A percentile compares a stretch with the other conserved stretches of the same genome.
phyloP scores from a whole-genome alignment of 2,329 filamentous ascomycete species.

The Curvularia sp. region DNA sequence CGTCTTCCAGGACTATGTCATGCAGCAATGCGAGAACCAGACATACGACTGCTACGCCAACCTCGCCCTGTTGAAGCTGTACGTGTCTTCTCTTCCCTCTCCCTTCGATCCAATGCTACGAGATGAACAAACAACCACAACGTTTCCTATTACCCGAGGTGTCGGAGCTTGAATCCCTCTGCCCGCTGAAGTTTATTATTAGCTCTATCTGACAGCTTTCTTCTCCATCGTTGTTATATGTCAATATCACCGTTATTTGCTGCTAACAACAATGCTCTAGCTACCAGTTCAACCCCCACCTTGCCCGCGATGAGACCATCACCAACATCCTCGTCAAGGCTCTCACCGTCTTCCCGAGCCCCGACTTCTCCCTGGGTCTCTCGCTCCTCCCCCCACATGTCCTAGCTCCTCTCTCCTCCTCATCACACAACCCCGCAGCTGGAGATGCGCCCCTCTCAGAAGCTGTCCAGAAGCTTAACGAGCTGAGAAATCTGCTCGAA shows the following conservation, averaged over 20 bases:
- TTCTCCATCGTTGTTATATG: slow-evolving; percentile 6
- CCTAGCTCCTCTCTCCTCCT: slow-evolving; percentile 65
- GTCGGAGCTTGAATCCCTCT: slow-evolving; percentile 64
- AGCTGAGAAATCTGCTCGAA: slow-evolving; percentile 85
- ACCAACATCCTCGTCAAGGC: slow-evolving; percentile 99
- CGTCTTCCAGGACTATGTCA: slow-evolving; percentile 92
- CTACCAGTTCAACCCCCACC: slow-evolving; percentile 99
- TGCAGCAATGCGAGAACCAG: slow-evolving; percentile 92
- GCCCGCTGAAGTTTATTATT: slow-evolving; percentile 73
- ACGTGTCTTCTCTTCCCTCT: slow-evolving; percentile 53
- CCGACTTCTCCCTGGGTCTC: slow-evolving; percentile 92
- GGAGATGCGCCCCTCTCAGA: slow-evolving; percentile 78
- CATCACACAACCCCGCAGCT: slow-evolving; percentile 58
- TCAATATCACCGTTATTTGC: slow-evolving; percentile 7
- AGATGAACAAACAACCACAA: slow-evolving; percentile 79
- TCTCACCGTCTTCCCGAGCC: slow-evolving; percentile 93
- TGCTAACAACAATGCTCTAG: slow-evolving; percentile 57
- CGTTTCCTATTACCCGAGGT: slow-evolving; percentile 99
- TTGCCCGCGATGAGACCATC: slow-evolving; percentile 93
- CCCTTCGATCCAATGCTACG: slow-evolving; percentile 38
- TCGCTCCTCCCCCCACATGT: slow-evolving; percentile 90
- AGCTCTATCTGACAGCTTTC: slow-evolving; percentile 72
- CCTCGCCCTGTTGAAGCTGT: slow-evolving; percentile 95
- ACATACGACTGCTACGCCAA: slow-evolving; percentile 97
- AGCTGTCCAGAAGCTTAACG: slow-evolving; percentile 85